Evolutionary conservation across 2,329 filamentous ascomycete species (phyloP).

Genomic region (Penicillium sp.): DNA sequence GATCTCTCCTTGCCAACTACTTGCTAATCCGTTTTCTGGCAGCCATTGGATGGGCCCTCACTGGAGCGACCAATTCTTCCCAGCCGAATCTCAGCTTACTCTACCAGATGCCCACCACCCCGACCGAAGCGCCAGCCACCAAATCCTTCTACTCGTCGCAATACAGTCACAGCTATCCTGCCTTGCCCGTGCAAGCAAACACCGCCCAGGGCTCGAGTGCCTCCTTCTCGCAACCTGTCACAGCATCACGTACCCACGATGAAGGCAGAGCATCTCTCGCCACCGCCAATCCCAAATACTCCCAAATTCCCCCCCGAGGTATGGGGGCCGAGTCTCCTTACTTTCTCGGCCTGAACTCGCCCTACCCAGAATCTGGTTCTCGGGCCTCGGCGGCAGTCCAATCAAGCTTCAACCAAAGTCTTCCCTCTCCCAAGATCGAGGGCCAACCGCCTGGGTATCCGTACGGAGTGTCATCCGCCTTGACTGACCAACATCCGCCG

Average conservation of each 20-base stretch:
- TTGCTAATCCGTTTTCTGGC: slow-evolving; percentile 33
- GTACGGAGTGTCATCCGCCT: slow-evolving; percentile 23
- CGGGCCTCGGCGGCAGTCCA: slow-evolving; percentile 26
- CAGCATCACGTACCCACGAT: slow-evolving; percentile 29
- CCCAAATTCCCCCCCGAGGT: slow-evolving; percentile 42
- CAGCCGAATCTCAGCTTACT: slow-evolving; percentile 79
- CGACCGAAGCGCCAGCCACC: slow-evolving; percentile 23
- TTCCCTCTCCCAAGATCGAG: slow-evolving; percentile 22
- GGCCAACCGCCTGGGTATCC: slow-evolving; percentile 19
- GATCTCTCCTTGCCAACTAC: slow-evolving; percentile 10
- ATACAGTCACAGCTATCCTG: slow-evolving; percentile 30
- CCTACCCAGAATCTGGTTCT: slow-evolving; percentile 33
- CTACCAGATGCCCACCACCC: slow-evolving; percentile 60
- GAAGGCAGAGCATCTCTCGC: slow-evolving; percentile 20
- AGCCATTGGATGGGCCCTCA: slow-evolving; percentile 82
- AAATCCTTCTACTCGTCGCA: slow-evolving; percentile 32
- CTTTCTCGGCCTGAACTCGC: slow-evolving; percentile 49
- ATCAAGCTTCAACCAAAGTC: slow-evolving; percentile 21
- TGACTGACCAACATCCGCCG: slow-evolving; percentile 16
- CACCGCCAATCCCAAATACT: slow-evolving; percentile 25
- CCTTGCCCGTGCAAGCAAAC: slow-evolving; percentile 23
- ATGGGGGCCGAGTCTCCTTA: slow-evolving; percentile 41
- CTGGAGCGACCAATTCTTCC: slow-evolving; percentile 80
- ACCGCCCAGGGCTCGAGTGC: slow-evolving; percentile 19
- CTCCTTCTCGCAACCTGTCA: slow-evolving; percentile 32